These are phyloP conservation scores for Clavulina sp. DNA, from an alignment of 768 basidiomycete genomes.

Conservation along the genomic window DNA sequence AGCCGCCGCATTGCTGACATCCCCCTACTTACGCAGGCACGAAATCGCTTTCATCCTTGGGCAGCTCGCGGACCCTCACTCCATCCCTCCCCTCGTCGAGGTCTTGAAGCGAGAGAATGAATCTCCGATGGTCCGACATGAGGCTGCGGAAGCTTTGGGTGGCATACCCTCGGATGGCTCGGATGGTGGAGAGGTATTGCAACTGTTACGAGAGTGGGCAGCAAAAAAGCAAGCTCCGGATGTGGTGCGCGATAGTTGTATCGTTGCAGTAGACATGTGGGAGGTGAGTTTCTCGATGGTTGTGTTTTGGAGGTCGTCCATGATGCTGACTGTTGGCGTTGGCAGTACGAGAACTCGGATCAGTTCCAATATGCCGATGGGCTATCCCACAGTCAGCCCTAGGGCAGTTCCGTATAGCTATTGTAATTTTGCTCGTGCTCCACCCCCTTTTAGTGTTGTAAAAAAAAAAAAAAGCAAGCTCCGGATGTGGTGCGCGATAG, in stretches of 20 bases:
- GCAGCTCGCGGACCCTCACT: conserved; percentile 75
- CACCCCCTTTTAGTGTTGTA: too few species aligned
- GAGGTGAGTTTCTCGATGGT: conserved; percentile 37
- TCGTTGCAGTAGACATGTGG: conserved; percentile 95
- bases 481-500: conserved; percentile 88
- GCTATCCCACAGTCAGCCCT: too few species aligned
- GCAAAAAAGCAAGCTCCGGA: conserved; percentile 56
- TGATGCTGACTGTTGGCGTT: background rate
- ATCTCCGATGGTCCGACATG: conserved; percentile 94
- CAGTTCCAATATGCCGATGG: conserved; percentile 66
- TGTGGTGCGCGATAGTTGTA: conserved; percentile 90
- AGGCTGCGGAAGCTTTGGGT: conserved; percentile 97
- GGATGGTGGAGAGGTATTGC: conserved; percentile 56
- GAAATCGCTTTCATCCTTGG: conserved; percentile 98
- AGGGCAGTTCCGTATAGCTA: too few species aligned
- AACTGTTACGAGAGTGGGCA: conserved; percentile 75
- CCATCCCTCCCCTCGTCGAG: conserved; percentile 65
- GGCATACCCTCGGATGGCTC: conserved; percentile 46
- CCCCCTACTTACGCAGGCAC: conserved; percentile 36
- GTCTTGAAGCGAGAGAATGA: conserved; percentile 59
- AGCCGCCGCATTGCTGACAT: background rate
- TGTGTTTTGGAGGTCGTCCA: background rate
- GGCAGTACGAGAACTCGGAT: conserved; percentile 60
- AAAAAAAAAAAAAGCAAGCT: conserved; percentile 58
- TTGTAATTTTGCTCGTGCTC: background rate